phyloP scores from a whole-genome alignment of 2,329 filamentous ascomycete genomes.

The Penicillium sp. region DNA sequence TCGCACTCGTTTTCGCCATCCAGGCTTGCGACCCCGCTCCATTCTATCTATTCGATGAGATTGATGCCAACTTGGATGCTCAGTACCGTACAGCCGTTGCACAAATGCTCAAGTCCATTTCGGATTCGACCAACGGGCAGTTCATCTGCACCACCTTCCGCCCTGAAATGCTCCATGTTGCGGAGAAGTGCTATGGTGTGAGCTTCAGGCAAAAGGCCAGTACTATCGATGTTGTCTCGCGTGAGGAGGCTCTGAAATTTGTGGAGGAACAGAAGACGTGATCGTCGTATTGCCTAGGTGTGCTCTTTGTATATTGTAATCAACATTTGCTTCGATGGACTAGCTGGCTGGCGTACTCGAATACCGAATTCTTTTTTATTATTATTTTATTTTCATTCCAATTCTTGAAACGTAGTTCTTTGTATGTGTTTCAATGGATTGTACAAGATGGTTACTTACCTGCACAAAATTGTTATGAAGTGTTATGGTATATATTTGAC shows the following conservation, averaged over 20 bases:
- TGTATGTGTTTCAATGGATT: not conserved
- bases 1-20: conserved; percentile 98
- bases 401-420: not conserved
- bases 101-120: conserved; percentile 77
- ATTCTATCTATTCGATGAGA: conserved; percentile 99
- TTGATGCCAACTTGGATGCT: conserved; percentile 95
- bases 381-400: not conserved
- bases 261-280: conserved; percentile 75
- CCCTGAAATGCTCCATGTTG: conserved; percentile 91
- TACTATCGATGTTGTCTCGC: conserved; percentile 83
- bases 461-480: not conserved
- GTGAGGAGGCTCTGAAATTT: conserved; percentile 86
- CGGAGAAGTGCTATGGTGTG: conserved; percentile 97
- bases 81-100: conserved; percentile 97
- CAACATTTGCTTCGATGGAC: conserved; percentile 11
- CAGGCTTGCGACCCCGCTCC: conserved; percentile 95
- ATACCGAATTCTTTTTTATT: conserved; percentile 18
- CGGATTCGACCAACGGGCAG: conserved; percentile 60
- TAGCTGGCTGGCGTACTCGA: conserved; percentile 15
- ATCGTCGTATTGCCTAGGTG: conserved; percentile 2
- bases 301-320: conserved; percentile 13
- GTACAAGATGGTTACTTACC: not conserved
- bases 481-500: not conserved
- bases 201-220: conserved; percentile 89
- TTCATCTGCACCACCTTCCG: conserved; percentile 99